Conservation (phyloP, 23 red algal species). For the Cyanidioschyzon merolae region DNA sequence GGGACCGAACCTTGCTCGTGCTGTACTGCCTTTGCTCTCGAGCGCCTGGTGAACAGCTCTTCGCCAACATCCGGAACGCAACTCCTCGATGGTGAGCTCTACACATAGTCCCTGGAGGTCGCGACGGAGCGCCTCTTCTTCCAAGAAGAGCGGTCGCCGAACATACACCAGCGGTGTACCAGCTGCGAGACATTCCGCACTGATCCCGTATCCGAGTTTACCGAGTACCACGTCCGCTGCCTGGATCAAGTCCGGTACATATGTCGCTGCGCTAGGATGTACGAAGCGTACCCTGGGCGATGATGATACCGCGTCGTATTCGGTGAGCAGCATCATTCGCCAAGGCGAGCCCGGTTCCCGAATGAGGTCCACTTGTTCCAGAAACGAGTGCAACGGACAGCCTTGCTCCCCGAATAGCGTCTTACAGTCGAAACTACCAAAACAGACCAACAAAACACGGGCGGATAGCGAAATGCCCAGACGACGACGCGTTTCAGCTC, state of each 20-base stretch:
- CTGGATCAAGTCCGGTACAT: background rate
- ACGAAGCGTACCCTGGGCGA: background rate
- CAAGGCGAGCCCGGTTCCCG: background rate
- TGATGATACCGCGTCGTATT: background rate
- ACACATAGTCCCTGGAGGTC: background rate
- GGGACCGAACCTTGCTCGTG: too few species aligned
- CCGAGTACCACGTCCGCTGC: slow-evolving; percentile 10
- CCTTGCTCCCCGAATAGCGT: background rate
- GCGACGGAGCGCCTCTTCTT: background rate
- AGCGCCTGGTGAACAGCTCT: background rate
- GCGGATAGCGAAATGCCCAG: background rate
- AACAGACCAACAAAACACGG: background rate
- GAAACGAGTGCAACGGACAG: background rate
- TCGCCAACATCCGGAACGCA: background rate
- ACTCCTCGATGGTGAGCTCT: background rate
- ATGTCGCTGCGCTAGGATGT: background rate
- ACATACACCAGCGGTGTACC: background rate
- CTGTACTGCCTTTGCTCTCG: too few species aligned
- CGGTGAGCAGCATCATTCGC: background rate
- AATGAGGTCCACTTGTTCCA: background rate
- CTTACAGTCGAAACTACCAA: background rate
- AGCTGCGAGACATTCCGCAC: background rate
- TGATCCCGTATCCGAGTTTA: slow-evolving; percentile 14
- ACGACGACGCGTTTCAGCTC: background rate
- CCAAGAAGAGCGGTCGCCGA: background rate